Base-by-base conservation (phyloP, 495 filamentous ascomycete genomes). In the Tuber indicum region DNA sequence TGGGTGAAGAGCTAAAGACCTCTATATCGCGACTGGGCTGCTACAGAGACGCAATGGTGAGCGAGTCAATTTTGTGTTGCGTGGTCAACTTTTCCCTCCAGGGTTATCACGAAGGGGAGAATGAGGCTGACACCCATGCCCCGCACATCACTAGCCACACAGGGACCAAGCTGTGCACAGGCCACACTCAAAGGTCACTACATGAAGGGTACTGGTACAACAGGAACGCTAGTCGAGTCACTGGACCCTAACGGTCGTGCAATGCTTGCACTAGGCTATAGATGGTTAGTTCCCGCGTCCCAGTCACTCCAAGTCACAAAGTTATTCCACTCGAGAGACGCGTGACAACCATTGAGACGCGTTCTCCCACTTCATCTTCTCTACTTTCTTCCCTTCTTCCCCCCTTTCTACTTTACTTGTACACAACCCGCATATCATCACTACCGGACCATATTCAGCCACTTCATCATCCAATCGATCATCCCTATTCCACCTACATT, bases 391-490 rank as follows among this genome's bases (percentile, higher is more conserved):
- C 32, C 8, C 26, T 71, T 72, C 44, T 36, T 47, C 66, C 45
- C 44, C 44, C 36, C 47, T 39, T 74, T 73, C 23, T 12, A 0
- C 3, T 3, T 26, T 62, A 52, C 49, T 44, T 44, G 32, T 21
- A 66, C 70, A 71, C 71, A 71, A 80, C 74, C n/a, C 12, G 52
- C 36, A 41, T 39, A 66, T 41, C 76, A 72, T 71, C 75, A 75
- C 49, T 62, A 72, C 80, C 47, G 62, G 81, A 82, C 82, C 76
- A 32, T 71, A 72, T 74, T 72, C 75, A 71, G 76, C 74, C 81
- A 77, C 58, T 49, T 36, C 9, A 72, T 41, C 74, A 23, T 80
- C 81, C 80, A 82, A 74, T 80, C 77, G 74, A 70, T 76, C 32
- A 78, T 82, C 75, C 44, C 75, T 80, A 75, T 75, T 80, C 72